These are phyloP conservation scores for Zasmidium citrigriseum DNA, from an alignment of 2,329 filamentous ascomycete species.

Conservation along the genomic window DNA sequence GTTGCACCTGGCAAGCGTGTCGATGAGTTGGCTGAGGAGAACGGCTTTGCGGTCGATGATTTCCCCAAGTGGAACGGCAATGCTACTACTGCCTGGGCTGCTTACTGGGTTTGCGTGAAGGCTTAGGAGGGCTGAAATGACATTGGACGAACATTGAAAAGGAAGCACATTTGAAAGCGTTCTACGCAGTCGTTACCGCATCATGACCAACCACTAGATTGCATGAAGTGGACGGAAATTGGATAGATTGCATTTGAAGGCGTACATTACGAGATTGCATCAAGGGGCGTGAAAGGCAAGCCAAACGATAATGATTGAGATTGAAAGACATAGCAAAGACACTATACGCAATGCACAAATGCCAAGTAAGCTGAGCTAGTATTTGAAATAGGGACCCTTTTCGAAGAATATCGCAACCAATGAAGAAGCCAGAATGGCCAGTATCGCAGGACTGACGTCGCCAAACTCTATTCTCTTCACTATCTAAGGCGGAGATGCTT, in stretches of 20 bases:
- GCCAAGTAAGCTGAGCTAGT: too few relatives aligned
- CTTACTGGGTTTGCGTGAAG: conserved; percentile 27
- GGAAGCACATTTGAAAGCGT: too few relatives aligned
- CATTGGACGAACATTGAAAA: background rate
- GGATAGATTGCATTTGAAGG: too few relatives aligned
- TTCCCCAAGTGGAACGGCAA: conserved; percentile 26
- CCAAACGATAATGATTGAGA: too few relatives aligned
- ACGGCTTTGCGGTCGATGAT: conserved; percentile 18
- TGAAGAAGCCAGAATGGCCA: background rate
- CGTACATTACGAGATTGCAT: too few relatives aligned
- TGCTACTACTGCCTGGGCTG: conserved; percentile 22
- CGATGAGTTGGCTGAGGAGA: conserved; percentile 21
- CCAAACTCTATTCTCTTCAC: background rate
- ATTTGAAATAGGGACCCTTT: too few relatives aligned
- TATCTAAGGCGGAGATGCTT: background rate
- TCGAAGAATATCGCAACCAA: background rate
- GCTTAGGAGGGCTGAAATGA: conserved; percentile 10
- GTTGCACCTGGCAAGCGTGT: conserved; percentile 21
- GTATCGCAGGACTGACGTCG: background rate
- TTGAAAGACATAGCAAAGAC: too few relatives aligned
- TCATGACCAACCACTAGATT: too few relatives aligned
- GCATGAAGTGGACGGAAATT: too few relatives aligned
- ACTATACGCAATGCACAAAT: too few relatives aligned
- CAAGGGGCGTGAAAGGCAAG: too few relatives aligned
- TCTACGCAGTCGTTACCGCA: too few relatives aligned